phyloP scores from a whole-genome alignment of 2,329 filamentous ascomycete species.

The Calonectria ilicicola region DNA sequence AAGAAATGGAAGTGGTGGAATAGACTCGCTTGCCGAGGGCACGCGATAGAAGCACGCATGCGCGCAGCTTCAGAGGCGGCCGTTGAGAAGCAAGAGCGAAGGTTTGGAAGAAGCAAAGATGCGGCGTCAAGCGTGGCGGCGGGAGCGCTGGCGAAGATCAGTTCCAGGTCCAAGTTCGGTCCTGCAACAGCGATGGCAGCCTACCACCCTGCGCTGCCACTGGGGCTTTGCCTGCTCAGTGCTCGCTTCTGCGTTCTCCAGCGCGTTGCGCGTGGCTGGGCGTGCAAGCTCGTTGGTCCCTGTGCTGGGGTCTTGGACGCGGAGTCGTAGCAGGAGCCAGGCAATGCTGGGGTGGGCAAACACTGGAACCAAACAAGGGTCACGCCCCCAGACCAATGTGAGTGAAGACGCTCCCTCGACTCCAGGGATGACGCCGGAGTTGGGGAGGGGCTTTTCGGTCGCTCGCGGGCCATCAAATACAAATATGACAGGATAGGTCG shows the following conservation, averaged over 20 bases:
- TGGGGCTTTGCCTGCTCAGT: conserved; percentile 7
- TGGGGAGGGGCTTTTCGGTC: not conserved
- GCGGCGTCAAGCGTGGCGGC: conserved; percentile 24
- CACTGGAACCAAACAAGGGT: conserved; percentile 28
- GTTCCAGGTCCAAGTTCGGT: conserved; percentile 23
- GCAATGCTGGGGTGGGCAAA: conserved; percentile 29
- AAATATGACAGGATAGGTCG: not conserved
- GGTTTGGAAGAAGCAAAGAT: conserved; percentile 34
- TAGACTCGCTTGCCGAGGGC: conserved; percentile 29
- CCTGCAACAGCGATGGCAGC: conserved; percentile 17
- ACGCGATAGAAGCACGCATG: conserved; percentile 31
- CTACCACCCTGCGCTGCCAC: conserved; percentile 16
- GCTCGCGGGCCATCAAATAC: conserved; percentile 5
- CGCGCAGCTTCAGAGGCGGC: conserved; percentile 29
- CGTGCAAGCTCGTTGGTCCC: conserved; percentile 25
- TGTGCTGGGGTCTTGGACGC: conserved; percentile 22
- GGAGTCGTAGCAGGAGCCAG: conserved; percentile 26
- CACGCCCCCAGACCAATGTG: conserved; percentile 9
- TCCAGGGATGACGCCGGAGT: conserved; percentile 9
- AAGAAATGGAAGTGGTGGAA: conserved; percentile 4
- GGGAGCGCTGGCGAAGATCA: conserved; percentile 22
- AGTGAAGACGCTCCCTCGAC: conserved; percentile 9
- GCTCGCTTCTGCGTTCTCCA: conserved; percentile 14
- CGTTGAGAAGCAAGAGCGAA: conserved; percentile 32
- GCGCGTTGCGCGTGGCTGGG: conserved; percentile 26